Conservation (phyloP, 192 early-diverging fungal species). For the Podochytrium sp. region DNA sequence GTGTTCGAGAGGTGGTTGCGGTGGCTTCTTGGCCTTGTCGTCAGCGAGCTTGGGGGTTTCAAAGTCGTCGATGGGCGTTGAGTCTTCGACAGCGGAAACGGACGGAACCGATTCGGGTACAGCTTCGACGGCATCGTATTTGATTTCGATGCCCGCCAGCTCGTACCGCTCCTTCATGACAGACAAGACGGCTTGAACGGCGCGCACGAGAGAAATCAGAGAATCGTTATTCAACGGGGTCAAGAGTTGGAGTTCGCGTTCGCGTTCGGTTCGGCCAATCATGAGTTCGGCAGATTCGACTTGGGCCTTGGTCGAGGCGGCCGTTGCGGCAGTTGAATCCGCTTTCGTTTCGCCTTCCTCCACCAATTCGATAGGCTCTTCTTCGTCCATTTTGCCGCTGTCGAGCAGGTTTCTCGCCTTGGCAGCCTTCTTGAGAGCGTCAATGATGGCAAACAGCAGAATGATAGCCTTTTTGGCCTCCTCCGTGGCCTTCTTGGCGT, state of each 20-base stretch:
- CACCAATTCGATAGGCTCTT: not conserved
- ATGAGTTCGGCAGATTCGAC: not conserved
- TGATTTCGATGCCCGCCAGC: not conserved
- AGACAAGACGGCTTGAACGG: constrained; percentile 1
- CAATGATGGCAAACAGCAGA: constrained; percentile 13
- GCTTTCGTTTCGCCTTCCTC: not conserved
- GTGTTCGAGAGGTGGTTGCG: not conserved
- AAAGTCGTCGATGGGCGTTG: too few relatives aligned
- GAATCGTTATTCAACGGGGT: constrained; percentile 6
- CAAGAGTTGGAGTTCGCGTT: constrained; percentile 22
- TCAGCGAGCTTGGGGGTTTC: too few relatives aligned
- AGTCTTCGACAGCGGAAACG: not conserved
- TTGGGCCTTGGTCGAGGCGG: not conserved
- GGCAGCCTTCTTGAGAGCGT: constrained; percentile 23
- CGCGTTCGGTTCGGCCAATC: constrained; percentile 15
- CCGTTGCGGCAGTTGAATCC: not conserved
- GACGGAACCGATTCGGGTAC: too few relatives aligned
- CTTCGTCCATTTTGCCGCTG: not conserved
- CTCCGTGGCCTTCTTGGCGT: not conserved
- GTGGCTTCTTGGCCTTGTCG: not conserved
- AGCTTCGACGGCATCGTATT: not conserved
- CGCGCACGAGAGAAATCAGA: constrained; percentile 3
- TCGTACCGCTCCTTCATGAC: not conserved
- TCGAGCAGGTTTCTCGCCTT: not conserved
- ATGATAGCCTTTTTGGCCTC: constrained; percentile 4